Percentiles rank a stretch among this genome's conserved stretches.
These are phyloP conservation scores for Trametes pubescens DNA, from an alignment of 1,284 basidiomycete genomes.

Conservation along the genomic window DNA sequence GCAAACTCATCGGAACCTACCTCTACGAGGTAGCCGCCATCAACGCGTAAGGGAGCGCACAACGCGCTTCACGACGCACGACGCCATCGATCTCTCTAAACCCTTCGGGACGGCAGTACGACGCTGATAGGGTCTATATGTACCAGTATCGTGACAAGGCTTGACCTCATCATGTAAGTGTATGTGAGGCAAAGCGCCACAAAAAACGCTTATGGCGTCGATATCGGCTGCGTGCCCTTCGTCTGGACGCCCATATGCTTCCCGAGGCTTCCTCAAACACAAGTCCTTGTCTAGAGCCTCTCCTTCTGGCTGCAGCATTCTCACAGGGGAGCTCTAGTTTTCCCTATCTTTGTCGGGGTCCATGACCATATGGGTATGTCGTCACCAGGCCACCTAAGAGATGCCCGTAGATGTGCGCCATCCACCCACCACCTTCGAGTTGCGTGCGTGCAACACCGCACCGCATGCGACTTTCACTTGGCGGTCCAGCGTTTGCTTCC, in stretches of 20 bases:
- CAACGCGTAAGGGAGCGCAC: not conserved
- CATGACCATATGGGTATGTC: not conserved
- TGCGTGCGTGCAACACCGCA: not conserved
- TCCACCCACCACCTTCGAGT: not conserved
- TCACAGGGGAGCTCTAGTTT: not conserved
- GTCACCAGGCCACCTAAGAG: not conserved
- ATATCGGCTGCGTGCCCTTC: not conserved
- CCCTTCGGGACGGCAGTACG: no score
- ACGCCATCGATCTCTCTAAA: no score
- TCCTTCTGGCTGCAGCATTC: not conserved
- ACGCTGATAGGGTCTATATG: no score
- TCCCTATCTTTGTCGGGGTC: not conserved
- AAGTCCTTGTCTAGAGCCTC: not conserved
- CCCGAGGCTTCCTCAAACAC: not conserved
- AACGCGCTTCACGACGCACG: no score
- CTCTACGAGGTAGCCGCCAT: conserved; percentile 78
- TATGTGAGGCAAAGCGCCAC: not conserved
- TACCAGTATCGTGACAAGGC: no score
- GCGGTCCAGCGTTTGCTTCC: not conserved
- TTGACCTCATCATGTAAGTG: not conserved
- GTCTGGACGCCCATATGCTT: not conserved
- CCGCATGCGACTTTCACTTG: conserved; percentile 1
- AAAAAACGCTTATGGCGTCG: not conserved
- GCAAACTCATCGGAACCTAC: conserved; percentile 84
- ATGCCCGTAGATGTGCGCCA: not conserved